Evolutionary conservation across 1,139 yeast species (phyloP).

Genomic region (Candida neerlandica): DNA sequence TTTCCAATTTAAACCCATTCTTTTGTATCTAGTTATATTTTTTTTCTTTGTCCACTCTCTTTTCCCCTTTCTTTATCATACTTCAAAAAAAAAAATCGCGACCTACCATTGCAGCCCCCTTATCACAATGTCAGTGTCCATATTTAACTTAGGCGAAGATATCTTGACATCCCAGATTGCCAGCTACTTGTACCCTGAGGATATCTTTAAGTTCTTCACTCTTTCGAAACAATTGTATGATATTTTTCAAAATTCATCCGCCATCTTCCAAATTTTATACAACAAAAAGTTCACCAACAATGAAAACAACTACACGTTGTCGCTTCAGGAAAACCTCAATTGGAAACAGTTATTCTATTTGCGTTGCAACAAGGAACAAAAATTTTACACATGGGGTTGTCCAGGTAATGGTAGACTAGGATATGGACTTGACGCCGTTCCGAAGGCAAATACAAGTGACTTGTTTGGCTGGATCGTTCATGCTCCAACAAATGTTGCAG

Average conservation of each 20-base stretch:
- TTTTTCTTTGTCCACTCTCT: not conserved
- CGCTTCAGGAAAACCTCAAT: conserved; percentile 44
- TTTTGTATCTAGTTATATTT: too few relatives aligned
- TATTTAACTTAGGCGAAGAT: conserved; percentile 43
- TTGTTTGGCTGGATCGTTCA: conserved; percentile 37
- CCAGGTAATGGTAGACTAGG: conserved; percentile 61
- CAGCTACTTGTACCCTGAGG: conserved; percentile 42
- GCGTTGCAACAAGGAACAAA: conserved; percentile 41
- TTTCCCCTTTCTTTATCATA: not conserved
- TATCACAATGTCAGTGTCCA: conserved; percentile 9
- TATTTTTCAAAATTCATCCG: conserved; percentile 32
- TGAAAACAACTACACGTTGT: conserved; percentile 30
- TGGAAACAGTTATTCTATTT: conserved; percentile 56
- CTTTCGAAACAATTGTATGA: conserved; percentile 33
- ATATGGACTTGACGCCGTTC: conserved; percentile 34
- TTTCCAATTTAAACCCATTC: too few relatives aligned
- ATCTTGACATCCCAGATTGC: conserved; percentile 44
- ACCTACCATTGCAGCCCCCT: not conserved
- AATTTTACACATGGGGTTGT: conserved; percentile 67
- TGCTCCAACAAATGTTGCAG: conserved; percentile 41
- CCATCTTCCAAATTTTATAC: conserved; percentile 50
- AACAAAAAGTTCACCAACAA: conserved; percentile 43
- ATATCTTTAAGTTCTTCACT: conserved; percentile 49
- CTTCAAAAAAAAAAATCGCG: too few relatives aligned
- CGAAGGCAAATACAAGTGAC: conserved; percentile 29